phyloP scores from a whole-genome alignment of 1,284 basidiomycete species.

The Clitocybe nebularis region DNA sequence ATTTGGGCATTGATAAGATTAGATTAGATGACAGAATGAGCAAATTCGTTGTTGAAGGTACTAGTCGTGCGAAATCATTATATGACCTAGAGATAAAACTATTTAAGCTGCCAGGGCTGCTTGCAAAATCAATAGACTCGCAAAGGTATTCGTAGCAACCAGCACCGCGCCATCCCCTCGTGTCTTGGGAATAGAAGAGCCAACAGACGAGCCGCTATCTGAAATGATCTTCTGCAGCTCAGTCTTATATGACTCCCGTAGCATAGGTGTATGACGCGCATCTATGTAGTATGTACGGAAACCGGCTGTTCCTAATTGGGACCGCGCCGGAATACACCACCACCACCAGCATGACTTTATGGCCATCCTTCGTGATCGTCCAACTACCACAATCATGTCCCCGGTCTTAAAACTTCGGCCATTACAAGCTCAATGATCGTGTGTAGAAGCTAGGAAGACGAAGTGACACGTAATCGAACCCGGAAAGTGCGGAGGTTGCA shows the following conservation, averaged over 20 bases:
- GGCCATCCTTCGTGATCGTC: slow-evolving; percentile 71
- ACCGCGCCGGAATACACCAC: too few relatives aligned
- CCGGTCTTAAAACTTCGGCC: slow-evolving; percentile 22
- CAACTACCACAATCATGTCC: slow-evolving; percentile 62
- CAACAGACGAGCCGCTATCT: slow-evolving; percentile 40
- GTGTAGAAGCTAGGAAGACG: slow-evolving; percentile 53
- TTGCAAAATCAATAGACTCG: slow-evolving; percentile 63
- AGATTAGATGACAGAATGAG: slow-evolving; percentile 11
- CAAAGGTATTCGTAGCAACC: slow-evolving; percentile 46
- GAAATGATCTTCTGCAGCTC: slow-evolving; percentile 60
- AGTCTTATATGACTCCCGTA: slow-evolving; percentile 46
- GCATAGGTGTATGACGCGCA: too few relatives aligned
- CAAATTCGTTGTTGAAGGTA: too few relatives aligned
- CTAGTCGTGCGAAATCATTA: too few relatives aligned
- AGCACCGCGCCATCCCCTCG: slow-evolving; percentile 73
- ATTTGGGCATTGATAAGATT: neutral
- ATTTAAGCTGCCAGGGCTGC: too few relatives aligned
- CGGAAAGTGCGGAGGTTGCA: slow-evolving; percentile 44
- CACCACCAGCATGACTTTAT: too few relatives aligned
- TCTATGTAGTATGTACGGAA: too few relatives aligned
- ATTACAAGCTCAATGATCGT: slow-evolving; percentile 42
- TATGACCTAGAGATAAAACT: too few relatives aligned
- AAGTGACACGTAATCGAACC: slow-evolving; percentile 53
- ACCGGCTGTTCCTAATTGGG: too few relatives aligned
- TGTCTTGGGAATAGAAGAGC: slow-evolving; percentile 67